Percentiles rank a stretch among this genome's conserved stretches.
These are phyloP conservation scores for Solanum corneliomulleri DNA, from an alignment of 257 asterid species.

Conservation along the genomic window DNA sequence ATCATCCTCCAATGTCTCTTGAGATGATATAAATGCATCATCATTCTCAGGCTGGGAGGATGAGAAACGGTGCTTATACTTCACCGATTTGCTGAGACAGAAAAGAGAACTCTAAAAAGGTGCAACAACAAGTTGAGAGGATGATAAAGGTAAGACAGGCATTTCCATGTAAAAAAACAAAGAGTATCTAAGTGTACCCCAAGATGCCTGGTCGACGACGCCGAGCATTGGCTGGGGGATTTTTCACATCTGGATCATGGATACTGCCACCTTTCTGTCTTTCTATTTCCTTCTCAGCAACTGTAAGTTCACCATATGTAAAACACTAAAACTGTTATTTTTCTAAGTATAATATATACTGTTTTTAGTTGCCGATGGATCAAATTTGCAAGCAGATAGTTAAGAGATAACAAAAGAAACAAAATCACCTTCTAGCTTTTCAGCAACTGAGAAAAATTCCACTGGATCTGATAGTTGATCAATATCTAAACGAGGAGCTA, in stretches of 20 bases:
- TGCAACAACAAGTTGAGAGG: not conserved
- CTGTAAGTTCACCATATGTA: conserved; percentile 21
- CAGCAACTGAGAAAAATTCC: conserved; percentile 54
- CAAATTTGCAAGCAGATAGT: not conserved
- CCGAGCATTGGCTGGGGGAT: conserved; percentile 29
- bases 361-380: not conserved
- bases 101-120: not conserved
- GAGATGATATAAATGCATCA: conserved; percentile 29
- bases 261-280: conserved; percentile 42
- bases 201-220: conserved; percentile 59
- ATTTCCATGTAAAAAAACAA: not conserved
- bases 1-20: conserved; percentile 25
- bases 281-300: conserved; percentile 65
- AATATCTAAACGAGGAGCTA: conserved; percentile 32
- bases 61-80: conserved; percentile 43
- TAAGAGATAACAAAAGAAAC: not conserved
- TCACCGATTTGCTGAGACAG: conserved; percentile 40
- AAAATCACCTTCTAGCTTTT: conserved; percentile 55
- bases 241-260: conserved; percentile 16
- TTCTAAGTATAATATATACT: not conserved
- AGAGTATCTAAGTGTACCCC: conserved; percentile 33
- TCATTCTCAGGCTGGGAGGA: conserved; percentile 23
- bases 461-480: conserved; percentile 54
- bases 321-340: not conserved
- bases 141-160: not conserved